Evolutionary conservation across 345 rosid genomes (phyloP), one percentile per base, ranked within the genome.

Genomic region (Raphanus raphanistrum): DNA sequence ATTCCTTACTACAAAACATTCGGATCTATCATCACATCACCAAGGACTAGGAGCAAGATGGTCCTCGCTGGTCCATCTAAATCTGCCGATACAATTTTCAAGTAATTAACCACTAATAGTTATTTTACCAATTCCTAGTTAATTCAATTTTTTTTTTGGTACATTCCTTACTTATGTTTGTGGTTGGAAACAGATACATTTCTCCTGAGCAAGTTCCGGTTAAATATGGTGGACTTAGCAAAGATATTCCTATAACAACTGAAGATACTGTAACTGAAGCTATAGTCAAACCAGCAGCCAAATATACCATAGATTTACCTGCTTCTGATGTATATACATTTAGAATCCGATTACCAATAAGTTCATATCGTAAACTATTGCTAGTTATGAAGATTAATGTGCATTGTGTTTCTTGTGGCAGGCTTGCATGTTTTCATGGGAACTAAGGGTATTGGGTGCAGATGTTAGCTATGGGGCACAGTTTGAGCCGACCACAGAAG

Each of bases 11-110:
- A 92, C 78, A 85, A 79, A 17, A 85, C 91, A 89, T 84, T 94
- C 35, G 89, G 88, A 76, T 93, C 97, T 2, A 92, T 94, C 58
- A 60, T 79, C 74, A 77, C 93, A 79, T 92, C 98, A 0, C 96
- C 91, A 36, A 92, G 98, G 86, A 92, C 98, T 25, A 92, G 89
- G 80, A 92, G 93, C 89, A 94, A 94, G 86, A 90, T 92, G 82
- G 93, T 94, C 8, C 89, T 88, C 76, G 91, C 91, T 6, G 85
- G 98, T 71, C 93, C 95, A 66, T 72, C 97, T 15, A 94, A 80
- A 86, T 83, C 96, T 45, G 79, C 97, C 4, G 92, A 90, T 29
- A 80, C 94, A 6, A 92, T 92, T 64, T 90, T 94, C 95, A 92
- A 87, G 98, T 92, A 67, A 15, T 35, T 50, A 12, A 2, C 12